Percentiles rank a stretch among this genome's conserved stretches.
Conservation (phyloP, 176 grass and related monocot species). For the Musa itinerans region DNA sequence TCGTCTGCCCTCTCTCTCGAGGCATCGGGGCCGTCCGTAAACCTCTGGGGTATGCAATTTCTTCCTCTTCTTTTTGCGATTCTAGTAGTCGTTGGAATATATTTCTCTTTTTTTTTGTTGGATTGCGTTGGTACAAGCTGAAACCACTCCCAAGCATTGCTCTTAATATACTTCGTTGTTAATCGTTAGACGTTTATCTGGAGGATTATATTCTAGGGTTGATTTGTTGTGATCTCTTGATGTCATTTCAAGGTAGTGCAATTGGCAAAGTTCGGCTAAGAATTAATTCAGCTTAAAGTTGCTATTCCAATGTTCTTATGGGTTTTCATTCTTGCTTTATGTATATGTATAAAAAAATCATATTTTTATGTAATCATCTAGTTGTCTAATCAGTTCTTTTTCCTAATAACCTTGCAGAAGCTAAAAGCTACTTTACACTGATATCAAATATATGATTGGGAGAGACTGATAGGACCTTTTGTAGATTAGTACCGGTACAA, state of each 20-base stretch:
- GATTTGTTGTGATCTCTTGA: not conserved
- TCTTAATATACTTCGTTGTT: no score
- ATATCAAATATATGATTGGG: no score
- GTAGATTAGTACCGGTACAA: conserved; percentile 65
- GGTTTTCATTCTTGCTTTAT: no score
- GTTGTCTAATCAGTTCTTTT: not conserved
- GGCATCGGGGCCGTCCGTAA: conserved; percentile 10
- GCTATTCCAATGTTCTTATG: no score
- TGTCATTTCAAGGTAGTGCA: not conserved
- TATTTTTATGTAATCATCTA: no score
- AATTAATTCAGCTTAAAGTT: no score
- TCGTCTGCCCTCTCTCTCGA: conserved; percentile 20
- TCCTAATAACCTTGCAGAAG: no score
- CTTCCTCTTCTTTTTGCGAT: not conserved
- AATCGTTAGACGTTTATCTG: not conserved
- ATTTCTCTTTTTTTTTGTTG: not conserved
- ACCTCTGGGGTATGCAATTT: conserved; percentile 34
- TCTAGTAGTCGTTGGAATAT: not conserved
- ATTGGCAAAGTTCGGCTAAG: not conserved
- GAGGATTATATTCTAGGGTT: not conserved
- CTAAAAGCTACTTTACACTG: not conserved
- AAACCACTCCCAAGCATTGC: not conserved
- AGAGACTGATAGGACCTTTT: not conserved
- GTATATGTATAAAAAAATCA: no score
- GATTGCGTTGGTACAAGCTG: not conserved